phyloP scores from a whole-genome alignment of 768 basidiomycete species.

The Cubamyces sp. region DNA sequence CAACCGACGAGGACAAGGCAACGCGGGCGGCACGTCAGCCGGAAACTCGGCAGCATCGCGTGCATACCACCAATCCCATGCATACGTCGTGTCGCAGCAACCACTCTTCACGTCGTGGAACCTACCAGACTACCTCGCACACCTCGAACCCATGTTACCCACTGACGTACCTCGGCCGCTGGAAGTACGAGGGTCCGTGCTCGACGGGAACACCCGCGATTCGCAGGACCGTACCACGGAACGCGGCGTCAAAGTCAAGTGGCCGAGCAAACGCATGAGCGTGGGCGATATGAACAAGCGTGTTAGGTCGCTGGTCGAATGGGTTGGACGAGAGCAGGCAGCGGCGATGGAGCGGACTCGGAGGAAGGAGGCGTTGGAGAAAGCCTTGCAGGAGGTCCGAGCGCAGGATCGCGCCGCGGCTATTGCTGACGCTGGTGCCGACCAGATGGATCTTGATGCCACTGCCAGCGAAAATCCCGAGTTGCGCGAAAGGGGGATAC shows the following conservation, averaged over 20 bases:
- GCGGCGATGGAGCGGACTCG: constrained; percentile 71
- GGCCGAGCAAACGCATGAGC: constrained; percentile 93
- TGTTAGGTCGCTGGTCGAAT: constrained; percentile 86
- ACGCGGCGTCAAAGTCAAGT: constrained; percentile 86
- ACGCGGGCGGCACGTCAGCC: constrained; percentile 40
- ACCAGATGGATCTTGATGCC: constrained; percentile 38
- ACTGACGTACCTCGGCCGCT: constrained; percentile 74
- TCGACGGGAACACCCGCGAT: constrained; percentile 49
- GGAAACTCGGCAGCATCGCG: constrained; percentile 44
- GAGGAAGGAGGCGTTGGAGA: constrained; percentile 68
- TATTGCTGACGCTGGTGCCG: constrained; percentile 24
- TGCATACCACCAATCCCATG: constrained; percentile 79
- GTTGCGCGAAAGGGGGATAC: constrained; percentile 26
- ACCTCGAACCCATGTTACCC: constrained; percentile 84
- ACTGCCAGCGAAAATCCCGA: constrained; percentile 25
- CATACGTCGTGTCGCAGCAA: constrained; percentile 78
- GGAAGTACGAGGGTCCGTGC: constrained; percentile 60
- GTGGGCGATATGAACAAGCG: constrained; percentile 98
- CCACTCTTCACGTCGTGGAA: constrained; percentile 85
- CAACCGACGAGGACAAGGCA: constrained; percentile 53
- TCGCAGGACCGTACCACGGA: constrained; percentile 67
- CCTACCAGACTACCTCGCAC: constrained; percentile 90
- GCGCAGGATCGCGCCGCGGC: constrained; percentile 6
- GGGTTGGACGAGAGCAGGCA: constrained; percentile 90
- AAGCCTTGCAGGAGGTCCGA: constrained; percentile 45